Percentiles rank a stretch among this genome's conserved stretches.
These are phyloP conservation scores for Fusarium sp. DNA, from an alignment of 2,329 filamentous ascomycete genomes.

Conservation along the genomic window DNA sequence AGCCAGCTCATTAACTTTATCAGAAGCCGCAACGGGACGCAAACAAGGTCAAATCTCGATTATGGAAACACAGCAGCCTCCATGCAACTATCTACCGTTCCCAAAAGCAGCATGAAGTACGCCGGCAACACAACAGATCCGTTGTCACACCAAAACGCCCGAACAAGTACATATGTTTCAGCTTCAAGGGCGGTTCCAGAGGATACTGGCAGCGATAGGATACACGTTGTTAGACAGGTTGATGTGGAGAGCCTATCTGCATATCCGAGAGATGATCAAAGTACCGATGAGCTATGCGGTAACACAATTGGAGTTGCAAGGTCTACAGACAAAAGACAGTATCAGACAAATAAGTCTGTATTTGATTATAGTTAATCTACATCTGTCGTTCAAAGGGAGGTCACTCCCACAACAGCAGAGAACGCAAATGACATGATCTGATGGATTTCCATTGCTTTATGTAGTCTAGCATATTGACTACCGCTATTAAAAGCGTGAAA, in stretches of 20 bases:
- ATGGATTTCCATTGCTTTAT: no score
- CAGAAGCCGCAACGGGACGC: constrained; percentile 30
- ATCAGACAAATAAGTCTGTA: neutral
- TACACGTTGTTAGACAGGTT: constrained; percentile 25
- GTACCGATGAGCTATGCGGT: constrained; percentile 26
- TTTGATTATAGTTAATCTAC: neutral
- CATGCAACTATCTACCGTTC: constrained; percentile 18
- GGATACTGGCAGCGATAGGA: neutral
- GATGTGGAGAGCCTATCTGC: constrained; percentile 26
- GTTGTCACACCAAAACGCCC: neutral
- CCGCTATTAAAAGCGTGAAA: no score
- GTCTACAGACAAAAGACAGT: neutral
- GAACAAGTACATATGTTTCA: constrained; percentile 6
- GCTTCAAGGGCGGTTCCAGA: neutral
- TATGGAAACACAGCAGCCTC: constrained; percentile 1
- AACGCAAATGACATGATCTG: no score
- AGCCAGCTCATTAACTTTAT: constrained; percentile 52
- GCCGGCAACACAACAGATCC: neutral
- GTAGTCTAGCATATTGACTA: no score
- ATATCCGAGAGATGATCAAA: constrained; percentile 11
- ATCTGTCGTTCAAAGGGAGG: neutral
- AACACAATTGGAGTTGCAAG: neutral
- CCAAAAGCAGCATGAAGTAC: neutral
- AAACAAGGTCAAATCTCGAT: neutral
- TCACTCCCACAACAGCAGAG: no score